Base-by-base conservation (phyloP, 1,139 yeast species). In the Geotrichum phurueaensis region DNA sequence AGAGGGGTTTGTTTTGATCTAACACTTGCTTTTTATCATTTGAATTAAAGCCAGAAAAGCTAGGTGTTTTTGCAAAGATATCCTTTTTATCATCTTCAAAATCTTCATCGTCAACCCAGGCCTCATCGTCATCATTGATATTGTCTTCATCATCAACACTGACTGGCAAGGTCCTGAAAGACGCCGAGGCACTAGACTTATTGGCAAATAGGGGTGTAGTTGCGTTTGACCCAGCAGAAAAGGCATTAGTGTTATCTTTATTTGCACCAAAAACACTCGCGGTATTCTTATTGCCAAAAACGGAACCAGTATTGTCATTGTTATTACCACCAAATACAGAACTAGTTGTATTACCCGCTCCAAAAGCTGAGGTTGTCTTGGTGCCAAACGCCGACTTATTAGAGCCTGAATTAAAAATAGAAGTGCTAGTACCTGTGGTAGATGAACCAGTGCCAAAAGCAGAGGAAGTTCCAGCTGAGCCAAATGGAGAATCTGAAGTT, bases 321-420 rank as follows among this genome's bases (percentile, higher is more conserved):
- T 18, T 23, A 20, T 18, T 23, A 20, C 60, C 18, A 48, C 31
- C 50, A 23, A 65, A 61, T 1, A 63, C 65, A 33, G 57, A 64
- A 66, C 27, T 55, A 63, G 13, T 62, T 3, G 33, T 20, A 3
- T 51, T 2, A 12, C 45, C 20, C 2, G 48, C 10, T 33, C 57
- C 51, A 54, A 56, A 59, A 10, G 59, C 54, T 5, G 31, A 27
- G 6, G 31, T 5, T 7, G 31, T 7, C 9, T 27, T 27, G 5
- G 31, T 27, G 9, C 57, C 51, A 54, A 56, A 59, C 3, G 57
- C 51, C 12, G 59, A 50, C 29, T 56, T 56, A 7, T 59, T 59
- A 49, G 56, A 54, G 5, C 43, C 20, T 13, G 55, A 31, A 18
- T 39, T 15, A 48, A 25, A 33, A 9, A 18, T 29, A 25, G 22